These are phyloP conservation scores for Mediolabrus comicus DNA, from an alignment of 108 stramenopile species.

Conservation along the genomic window DNA sequence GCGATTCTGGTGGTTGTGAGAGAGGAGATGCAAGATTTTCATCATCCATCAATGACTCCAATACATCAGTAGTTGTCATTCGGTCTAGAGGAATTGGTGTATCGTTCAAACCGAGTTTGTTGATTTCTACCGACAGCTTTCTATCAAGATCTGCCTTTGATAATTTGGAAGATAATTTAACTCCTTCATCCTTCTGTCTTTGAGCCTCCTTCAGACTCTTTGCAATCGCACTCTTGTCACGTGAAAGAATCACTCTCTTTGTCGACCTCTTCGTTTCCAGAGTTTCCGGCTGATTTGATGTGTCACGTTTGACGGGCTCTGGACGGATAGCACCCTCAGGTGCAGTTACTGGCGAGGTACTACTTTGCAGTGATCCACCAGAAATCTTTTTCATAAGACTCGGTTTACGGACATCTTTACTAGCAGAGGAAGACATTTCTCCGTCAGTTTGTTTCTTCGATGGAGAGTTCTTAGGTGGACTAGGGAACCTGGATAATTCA, in stretches of 20 bases:
- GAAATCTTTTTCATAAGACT: constrained; percentile 38
- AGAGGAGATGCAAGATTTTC: constrained; percentile 45
- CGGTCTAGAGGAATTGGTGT: constrained; percentile 41
- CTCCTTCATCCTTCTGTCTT: constrained; percentile 31
- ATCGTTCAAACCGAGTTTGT: constrained; percentile 50
- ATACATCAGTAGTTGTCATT: constrained; percentile 34
- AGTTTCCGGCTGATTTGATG: constrained; percentile 78
- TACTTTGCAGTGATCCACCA: constrained; percentile 17
- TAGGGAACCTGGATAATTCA: constrained; percentile 6
- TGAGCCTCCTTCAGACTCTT: constrained; percentile 69
- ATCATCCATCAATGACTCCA: constrained; percentile 22
- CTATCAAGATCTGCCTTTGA: constrained; percentile 37
- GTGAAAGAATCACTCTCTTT: constrained; percentile 72
- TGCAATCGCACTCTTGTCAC: constrained; percentile 69
- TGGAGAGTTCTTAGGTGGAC: constrained; percentile 14
- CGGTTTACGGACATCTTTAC: constrained; percentile 14
- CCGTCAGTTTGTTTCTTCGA: constrained; percentile 2
- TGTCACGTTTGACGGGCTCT: constrained; percentile 76
- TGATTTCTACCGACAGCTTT: constrained; percentile 55
- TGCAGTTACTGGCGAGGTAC: neutral
- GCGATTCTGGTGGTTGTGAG: constrained; percentile 37
- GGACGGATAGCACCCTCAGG: constrained; percentile 47
- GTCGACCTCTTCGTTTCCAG: constrained; percentile 67
- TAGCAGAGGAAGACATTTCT: constrained; percentile 14
- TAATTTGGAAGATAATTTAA: constrained; percentile 24